Base-by-base conservation (phyloP, 768 basidiomycete genomes). In the Dioszegia aurantiaca region DNA sequence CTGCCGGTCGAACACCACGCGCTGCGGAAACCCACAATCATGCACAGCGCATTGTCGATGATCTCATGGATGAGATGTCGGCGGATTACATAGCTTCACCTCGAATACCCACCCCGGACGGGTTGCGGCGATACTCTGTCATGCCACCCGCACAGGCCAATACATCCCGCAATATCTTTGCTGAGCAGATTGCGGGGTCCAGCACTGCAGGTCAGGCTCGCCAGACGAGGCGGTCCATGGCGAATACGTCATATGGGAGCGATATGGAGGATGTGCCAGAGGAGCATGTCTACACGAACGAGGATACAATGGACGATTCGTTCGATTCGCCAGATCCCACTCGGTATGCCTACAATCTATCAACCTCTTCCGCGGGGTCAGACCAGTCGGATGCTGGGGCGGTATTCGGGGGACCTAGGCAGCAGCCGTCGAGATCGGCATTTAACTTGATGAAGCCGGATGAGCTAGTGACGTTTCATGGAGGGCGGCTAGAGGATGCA, bases 1-100 rank as follows among this genome's bases (percentile, higher is more conserved):
- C 63, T 28, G 52, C 60, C n/a, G 59, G 62, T 24, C 60, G 54
- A 24, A 65, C 66, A 10, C 65, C 65, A 21, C 26, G 8, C 21
- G 42, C 43, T 36, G 41, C 30, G 28, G 27, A 39, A 27, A 37
- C 19, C 28, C 14, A 44, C 45, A 45, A 40, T 27, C 30, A 60
- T 9, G 52, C 62, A 27, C 53, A 56, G 39, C 27, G 46, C 27
- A 92, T 93, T 1, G 90, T 98, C 60, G 84, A 83, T 4, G 86
- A 86, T 19, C 54, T 77, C 83, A 86, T 76, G 64, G 58, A 65
- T 39, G 69, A 73, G 55, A 69, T 72, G 53, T 37, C 39, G 27
- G 49, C 48, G 14, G 58, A 65, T 14, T 52, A 61, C 27, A 57
- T 54, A 17, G 59, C 63, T 30, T 65, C 59, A 30, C 60, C 65